Percentiles rank a stretch among this genome's conserved stretches.
Conservation (phyloP, 2,329 filamentous ascomycete genomes). For the Chaetoscypha palmicola region DNA sequence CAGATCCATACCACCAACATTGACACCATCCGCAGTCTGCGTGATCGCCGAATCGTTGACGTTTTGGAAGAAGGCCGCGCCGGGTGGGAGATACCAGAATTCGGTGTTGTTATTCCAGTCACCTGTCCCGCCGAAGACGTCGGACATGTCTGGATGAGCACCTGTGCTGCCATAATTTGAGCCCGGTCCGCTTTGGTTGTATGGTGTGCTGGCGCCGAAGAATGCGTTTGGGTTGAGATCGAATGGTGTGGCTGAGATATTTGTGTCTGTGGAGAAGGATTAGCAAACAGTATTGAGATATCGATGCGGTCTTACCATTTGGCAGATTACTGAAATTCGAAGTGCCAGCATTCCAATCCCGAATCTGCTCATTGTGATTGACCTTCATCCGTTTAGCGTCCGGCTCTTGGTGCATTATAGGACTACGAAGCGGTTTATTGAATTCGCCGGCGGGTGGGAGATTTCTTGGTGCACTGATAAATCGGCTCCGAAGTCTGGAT, state of each 20-base stretch:
- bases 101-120: conserved; percentile 35
- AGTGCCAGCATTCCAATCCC: conserved; percentile 28
- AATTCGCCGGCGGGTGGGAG: conserved; percentile 33
- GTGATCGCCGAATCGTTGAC: conserved; percentile 55
- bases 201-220: conserved; percentile 37
- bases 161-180: conserved; percentile 17
- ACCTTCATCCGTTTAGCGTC: conserved; percentile 29
- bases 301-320: conserved; percentile 18
- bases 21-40: conserved; percentile 61
- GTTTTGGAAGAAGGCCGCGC: conserved; percentile 58
- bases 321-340: conserved; percentile 19
- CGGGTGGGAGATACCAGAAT: conserved; percentile 62
- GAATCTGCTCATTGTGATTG: conserved; percentile 20
- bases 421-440: conserved; percentile 23
- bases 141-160: conserved; percentile 27
- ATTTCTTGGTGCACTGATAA: conserved; percentile 56
- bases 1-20: conserved; percentile 58
- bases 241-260: conserved; percentile 57
- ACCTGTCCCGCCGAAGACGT: conserved; percentile 20
- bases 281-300: conserved; percentile 2
- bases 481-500: conserved; percentile 63
- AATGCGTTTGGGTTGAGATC: conserved; percentile 50
- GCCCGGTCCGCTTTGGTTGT: conserved; percentile 23
- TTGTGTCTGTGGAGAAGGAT: conserved; percentile 19
- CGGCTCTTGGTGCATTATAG: conserved; percentile 25